Base-by-base conservation (phyloP, 2,329 filamentous ascomycete genomes). In the Aureobasidium pullulans region DNA sequence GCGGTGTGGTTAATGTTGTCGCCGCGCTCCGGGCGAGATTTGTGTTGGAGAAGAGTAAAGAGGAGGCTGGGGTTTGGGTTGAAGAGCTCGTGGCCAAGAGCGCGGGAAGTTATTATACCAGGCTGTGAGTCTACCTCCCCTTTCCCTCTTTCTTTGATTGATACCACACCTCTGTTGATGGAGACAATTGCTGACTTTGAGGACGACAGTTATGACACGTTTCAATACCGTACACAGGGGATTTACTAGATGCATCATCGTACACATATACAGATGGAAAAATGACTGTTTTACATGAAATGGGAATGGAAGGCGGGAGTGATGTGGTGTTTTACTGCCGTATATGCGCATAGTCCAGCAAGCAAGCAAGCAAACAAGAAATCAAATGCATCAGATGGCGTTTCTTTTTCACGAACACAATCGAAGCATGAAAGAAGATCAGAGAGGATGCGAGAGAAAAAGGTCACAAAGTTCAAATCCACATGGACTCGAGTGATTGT, bases 221-320 rank as follows among this genome's bases (percentile, higher is more conserved):
- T 91, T 77, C 89, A 93, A 77, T 93, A 93, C 75, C 84, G 89
- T 69, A 92, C 89, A 37, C 89, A 93, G 74, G 89, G 89, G 66
- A 93, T 93, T 74, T 93, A 93, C 74, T 93, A 46, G 37, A 47
- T 32, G 16, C 23, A 23, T 23, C 23, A 23, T 23, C 23, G 23
- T 23, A 23, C 23, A 23, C 3, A 23, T 23, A 23, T 23, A 23
- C 23, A 23, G 23, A 23, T 23, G 23, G 2, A 23, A 23, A 2
- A 23, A 23, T 23, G 23, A 23, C 23, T 23, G 23, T 23, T 23
- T 23, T 23, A 23, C 23, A 23, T 4, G 23, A 23, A 23, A 23
- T 23, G 23, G 23, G 23, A 23, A 23, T 23, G 23, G 23, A 23
- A 23, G 23, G 23, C 23, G 23, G 23, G 23, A 23, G 23, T 23